Evolutionary conservation across 305 asterid genomes (phyloP), one percentile per base, ranked within the genome.

Genomic region (Fraxinus dipetala): DNA sequence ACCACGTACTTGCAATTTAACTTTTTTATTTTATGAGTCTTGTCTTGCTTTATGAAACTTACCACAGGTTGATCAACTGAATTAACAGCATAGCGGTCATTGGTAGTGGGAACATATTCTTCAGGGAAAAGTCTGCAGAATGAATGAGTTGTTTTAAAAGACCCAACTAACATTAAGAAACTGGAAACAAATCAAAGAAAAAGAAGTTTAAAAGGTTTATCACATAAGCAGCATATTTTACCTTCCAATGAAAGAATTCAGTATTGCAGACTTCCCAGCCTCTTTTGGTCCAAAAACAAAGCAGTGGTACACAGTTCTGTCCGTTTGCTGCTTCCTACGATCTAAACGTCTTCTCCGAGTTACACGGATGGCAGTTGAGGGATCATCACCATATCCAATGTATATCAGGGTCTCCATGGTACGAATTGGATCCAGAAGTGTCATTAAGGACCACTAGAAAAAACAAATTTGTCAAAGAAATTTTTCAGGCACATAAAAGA

Each of bases 211-310:
- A 76, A 75, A 43, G 36, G 76, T n/a, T 32, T 72, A 7, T 67
- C 75, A 11, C 51, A 32, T 24, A 70, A 81, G 74, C 35, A 85
- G 82, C 75, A 79, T 67, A 67, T 11, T 65, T 24, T 82, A 96
- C 99, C 98, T 93, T 88, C 98, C 98, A 78, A 87, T 80, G 84
- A 90, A 94, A 32, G 98, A 89, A 89, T 91, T 89, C 79, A 96
- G 86, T 65, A 96, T 79, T 76, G 98, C 93, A 75, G 98, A 87
- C 87, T 96, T 96, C 76, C 98, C 98, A 78, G 98, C 90, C 83
- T 86, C 94, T 83, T 91, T 93, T 34, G 98, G 97, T 83, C 98
- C 98, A 90, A 96, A 94, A 78, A 96, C 98, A 89, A 90, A 94
- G 86, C 98, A 96, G 72, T 94, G 98, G 86, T 89, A 93, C 75